Conservation (phyloP, 1,284 basidiomycete species). For the Ustilago hordei region DNA sequence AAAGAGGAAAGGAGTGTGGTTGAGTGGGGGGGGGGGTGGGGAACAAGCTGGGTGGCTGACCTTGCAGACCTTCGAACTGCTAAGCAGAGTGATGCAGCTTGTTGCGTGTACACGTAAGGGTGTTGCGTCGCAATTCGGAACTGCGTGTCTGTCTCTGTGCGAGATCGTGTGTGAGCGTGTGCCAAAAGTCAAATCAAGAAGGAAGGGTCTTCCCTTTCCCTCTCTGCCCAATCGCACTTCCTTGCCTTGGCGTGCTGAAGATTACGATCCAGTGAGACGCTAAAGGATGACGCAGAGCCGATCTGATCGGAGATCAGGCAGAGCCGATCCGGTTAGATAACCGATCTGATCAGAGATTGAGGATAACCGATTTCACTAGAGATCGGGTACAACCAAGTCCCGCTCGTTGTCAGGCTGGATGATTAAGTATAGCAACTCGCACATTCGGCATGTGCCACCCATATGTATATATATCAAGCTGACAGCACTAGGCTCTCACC, state of each 20-base stretch:
- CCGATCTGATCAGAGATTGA: too few relatives aligned
- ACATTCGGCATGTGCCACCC: too few relatives aligned
- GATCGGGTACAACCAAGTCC: too few relatives aligned
- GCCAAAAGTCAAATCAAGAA: slow-evolving; percentile 11
- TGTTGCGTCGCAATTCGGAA: not conserved
- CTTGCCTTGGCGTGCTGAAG: not conserved
- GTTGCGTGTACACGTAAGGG: slow-evolving; percentile 8
- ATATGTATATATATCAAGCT: too few relatives aligned
- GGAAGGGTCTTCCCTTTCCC: not conserved
- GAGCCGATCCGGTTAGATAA: too few relatives aligned
- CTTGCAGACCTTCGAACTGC: not conserved
- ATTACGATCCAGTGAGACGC: too few relatives aligned
- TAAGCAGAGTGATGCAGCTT: slow-evolving; percentile 1
- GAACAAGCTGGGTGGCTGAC: slow-evolving; percentile 5
- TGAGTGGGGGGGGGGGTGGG: not conserved
- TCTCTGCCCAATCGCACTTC: not conserved
- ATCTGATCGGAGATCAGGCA: too few relatives aligned
- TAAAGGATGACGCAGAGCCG: too few relatives aligned
- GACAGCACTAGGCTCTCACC: too few relatives aligned
- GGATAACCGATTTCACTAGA: too few relatives aligned
- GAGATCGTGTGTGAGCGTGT: slow-evolving; percentile 5
- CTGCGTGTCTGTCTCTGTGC: slow-evolving; percentile 1
- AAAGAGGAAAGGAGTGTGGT: not conserved
- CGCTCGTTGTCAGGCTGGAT: too few relatives aligned
- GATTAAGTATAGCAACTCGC: too few relatives aligned